A percentile compares a stretch with the other conserved stretches of the same genome.
These are phyloP conservation scores for Gymnopus androsaceus DNA, from an alignment of 1,284 basidiomycete genomes.

Conservation along the genomic window DNA sequence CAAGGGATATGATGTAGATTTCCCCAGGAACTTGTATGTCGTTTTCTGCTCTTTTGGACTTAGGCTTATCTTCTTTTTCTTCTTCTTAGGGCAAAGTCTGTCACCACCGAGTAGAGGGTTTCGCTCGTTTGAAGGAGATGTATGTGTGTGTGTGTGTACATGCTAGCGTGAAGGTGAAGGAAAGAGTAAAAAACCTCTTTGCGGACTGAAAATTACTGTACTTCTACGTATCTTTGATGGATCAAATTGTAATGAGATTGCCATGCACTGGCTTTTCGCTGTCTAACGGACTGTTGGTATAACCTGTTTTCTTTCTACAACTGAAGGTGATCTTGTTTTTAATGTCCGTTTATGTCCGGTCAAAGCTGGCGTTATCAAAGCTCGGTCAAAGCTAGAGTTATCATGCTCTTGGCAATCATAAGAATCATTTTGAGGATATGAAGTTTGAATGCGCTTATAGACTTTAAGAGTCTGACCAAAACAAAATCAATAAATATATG, in stretches of 20 bases:
- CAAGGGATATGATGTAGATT: slow-evolving; percentile 97
- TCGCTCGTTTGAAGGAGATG: too few species aligned
- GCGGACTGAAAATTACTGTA: slow-evolving; percentile 17
- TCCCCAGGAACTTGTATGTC: slow-evolving; percentile 91
- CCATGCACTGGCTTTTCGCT: not conserved
- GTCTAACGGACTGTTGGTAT: not conserved
- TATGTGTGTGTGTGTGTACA: too few species aligned
- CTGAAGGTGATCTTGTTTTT: not conserved
- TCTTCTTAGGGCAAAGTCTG: slow-evolving; percentile 72
- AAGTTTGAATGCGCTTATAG: too few species aligned
- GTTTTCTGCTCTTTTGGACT: slow-evolving; percentile 13
- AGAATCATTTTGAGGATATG: too few species aligned
- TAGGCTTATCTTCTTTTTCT: slow-evolving; percentile 17
- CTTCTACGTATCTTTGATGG: slow-evolving; percentile 11
- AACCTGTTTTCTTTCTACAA: not conserved
- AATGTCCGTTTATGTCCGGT: too few species aligned
- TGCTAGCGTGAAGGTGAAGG: not conserved
- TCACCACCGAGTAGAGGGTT: slow-evolving; percentile 82
- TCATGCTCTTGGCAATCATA: too few species aligned
- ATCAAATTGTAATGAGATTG: not conserved
- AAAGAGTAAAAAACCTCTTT: not conserved
- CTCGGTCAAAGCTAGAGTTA: too few species aligned
- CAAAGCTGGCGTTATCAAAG: too few species aligned
- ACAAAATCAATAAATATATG: too few species aligned
- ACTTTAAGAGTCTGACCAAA: too few species aligned